A percentile compares a stretch with the other conserved stretches of the same genome.
phyloP scores from a whole-genome alignment of 129 eudicot genomes.

The Kitagawia praeruptora region DNA sequence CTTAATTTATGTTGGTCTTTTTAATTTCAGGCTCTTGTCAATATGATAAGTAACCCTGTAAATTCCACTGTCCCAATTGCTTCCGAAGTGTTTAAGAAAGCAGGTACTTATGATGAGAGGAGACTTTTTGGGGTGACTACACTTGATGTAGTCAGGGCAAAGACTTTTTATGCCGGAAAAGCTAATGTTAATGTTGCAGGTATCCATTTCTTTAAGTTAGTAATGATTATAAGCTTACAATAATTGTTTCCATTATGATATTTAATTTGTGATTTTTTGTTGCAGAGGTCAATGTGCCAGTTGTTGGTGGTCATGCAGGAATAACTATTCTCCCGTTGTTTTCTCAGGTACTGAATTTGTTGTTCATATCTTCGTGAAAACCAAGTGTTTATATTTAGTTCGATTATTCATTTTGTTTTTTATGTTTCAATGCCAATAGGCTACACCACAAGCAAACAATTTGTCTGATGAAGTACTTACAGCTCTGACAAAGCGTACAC shows the following conservation, averaged over 20 bases:
- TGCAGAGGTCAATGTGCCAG: constrained; percentile 86
- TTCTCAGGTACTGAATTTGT: constrained; percentile 49
- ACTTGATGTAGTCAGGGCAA: constrained; percentile 89
- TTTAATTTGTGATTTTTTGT: constrained; percentile 1
- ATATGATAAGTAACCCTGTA: constrained; percentile 92
- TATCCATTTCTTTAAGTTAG: constrained; percentile 8
- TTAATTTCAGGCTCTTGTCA: constrained; percentile 60
- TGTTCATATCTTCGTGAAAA: not conserved
- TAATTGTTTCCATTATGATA: not conserved
- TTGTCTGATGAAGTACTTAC: constrained; percentile 52
- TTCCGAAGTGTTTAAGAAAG: constrained; percentile 90
- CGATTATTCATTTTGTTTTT: not conserved
- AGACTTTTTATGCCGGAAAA: constrained; percentile 87
- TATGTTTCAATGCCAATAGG: constrained; percentile 29
- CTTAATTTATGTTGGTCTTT: not conserved
- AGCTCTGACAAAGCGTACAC: constrained; percentile 87
- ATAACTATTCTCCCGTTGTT: constrained; percentile 75
- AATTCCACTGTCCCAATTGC: constrained; percentile 98
- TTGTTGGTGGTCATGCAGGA: constrained; percentile 94
- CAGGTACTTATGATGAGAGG: constrained; percentile 71
- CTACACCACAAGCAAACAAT: constrained; percentile 59
- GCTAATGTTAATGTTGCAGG: constrained; percentile 74
- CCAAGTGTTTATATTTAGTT: too few relatives aligned
- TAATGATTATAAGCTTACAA: not conserved
- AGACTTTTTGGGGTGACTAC: constrained; percentile 93